Conservation (phyloP, 331 rosid genomes). For the Rhamnella rubrinervis region DNA sequence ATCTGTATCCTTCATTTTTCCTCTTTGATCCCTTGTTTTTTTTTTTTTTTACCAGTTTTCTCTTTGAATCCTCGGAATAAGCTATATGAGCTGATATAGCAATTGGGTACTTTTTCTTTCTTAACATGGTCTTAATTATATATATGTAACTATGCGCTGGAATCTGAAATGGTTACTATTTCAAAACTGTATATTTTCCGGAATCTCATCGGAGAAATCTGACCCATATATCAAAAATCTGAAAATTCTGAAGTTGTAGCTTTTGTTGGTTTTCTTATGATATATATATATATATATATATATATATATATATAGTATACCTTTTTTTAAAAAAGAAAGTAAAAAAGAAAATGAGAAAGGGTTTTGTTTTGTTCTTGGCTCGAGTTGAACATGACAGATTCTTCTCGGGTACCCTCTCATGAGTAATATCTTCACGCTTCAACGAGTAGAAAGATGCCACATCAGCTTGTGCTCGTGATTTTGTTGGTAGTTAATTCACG, state of each 20-base stretch:
- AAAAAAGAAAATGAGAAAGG: background rate
- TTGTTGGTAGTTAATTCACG: conserved; percentile 2
- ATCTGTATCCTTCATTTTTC: background rate
- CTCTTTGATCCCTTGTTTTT: background rate
- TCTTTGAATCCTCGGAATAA: background rate
- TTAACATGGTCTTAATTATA: background rate
- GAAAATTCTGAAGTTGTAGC: background rate
- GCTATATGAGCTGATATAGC: conserved; percentile 1
- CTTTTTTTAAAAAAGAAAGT: background rate
- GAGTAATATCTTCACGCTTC: conserved; percentile 7
- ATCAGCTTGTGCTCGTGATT: conserved; percentile 16
- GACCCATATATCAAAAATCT: conserved; percentile 9
- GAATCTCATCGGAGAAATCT: conserved; percentile 14
- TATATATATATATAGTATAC: background rate
- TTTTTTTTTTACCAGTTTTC: background rate
- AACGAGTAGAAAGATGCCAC: conserved; percentile 18
- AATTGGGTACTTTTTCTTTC: background rate
- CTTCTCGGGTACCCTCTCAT: background rate
- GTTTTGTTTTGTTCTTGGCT: conserved; percentile 19
- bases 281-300: too few relatives aligned
- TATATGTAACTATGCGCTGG: background rate
- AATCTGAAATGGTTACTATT: conserved; percentile 1
- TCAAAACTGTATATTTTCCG: background rate
- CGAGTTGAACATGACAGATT: conserved; percentile 1
- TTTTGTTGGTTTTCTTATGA: background rate